Conservation (phyloP, 345 rosid genomes). For the Cochlearia excelsa region DNA sequence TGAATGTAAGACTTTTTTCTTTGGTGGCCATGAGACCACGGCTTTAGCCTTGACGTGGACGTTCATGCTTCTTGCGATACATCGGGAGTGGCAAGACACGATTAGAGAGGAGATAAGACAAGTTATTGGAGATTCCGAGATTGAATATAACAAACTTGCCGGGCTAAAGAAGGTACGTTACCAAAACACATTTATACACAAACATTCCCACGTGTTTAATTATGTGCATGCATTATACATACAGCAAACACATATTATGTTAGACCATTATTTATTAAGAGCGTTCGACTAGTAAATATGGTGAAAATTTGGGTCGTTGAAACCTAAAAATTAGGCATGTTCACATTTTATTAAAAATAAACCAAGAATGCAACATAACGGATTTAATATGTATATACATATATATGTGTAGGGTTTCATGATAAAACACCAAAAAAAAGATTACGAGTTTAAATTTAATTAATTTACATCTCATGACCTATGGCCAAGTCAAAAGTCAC, state of each 20-base stretch:
- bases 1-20: slow-evolving; percentile 96
- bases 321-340: slow-evolving; percentile 1
- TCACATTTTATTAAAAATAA: slow-evolving; percentile 6
- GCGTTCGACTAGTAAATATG: neutral
- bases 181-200: slow-evolving; percentile 23
- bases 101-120: slow-evolving; percentile 73
- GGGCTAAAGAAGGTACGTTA: slow-evolving; percentile 77
- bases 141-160: slow-evolving; percentile 63
- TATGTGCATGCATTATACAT: slow-evolving; percentile 11
- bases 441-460: neutral
- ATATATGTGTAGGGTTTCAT: neutral
- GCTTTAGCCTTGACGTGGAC: slow-evolving; percentile 88
- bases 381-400: neutral
- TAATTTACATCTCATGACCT: slow-evolving; percentile 10
- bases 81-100: slow-evolving; percentile 76
- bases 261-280: neutral
- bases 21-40: slow-evolving; percentile 92
- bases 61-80: slow-evolving; percentile 64
- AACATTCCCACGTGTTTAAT: slow-evolving; percentile 26
- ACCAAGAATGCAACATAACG: neutral
- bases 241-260: neutral
- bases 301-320: too few species aligned
- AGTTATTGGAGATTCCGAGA: slow-evolving; percentile 54
- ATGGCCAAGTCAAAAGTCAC: slow-evolving; percentile 26
- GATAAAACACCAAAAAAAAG: neutral